A percentile compares a stretch with the other conserved stretches of the same genome.
Conservation (phyloP, 2,329 filamentous ascomycete genomes). For the Sarocladiaceae sp. region DNA sequence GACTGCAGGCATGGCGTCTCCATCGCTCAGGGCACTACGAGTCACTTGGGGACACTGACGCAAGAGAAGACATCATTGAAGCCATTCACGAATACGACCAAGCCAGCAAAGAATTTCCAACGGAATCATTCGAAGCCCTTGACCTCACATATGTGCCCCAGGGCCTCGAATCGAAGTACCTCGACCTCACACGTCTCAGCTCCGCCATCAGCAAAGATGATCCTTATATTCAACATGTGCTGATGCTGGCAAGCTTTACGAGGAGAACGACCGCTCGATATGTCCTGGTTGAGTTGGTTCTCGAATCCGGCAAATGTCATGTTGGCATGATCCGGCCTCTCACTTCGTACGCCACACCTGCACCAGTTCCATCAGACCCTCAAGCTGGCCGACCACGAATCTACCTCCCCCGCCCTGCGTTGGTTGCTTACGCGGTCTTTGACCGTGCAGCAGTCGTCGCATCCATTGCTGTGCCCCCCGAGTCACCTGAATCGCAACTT, state of each 20-base stretch:
- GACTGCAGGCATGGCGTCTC: conserved; percentile 81
- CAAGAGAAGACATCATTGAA: conserved; percentile 58
- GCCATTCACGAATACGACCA: conserved; percentile 56
- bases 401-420: conserved; percentile 71
- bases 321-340: conserved; percentile 67
- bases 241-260: conserved; percentile 57
- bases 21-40: conserved; percentile 83
- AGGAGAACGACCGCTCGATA: conserved; percentile 57
- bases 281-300: conserved; percentile 66
- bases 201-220: conserved; percentile 46
- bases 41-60: conserved; percentile 67
- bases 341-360: conserved; percentile 56
- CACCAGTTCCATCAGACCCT: conserved; percentile 31
- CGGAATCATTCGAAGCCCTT: conserved; percentile 65
- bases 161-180: conserved; percentile 45
- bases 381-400: conserved; percentile 55
- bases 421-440: conserved; percentile 80
- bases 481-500: conserved; percentile 73
- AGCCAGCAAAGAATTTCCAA: conserved; percentile 41
- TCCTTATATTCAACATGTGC: conserved; percentile 51
- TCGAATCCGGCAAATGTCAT: conserved; percentile 49
- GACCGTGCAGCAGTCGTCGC: conserved; percentile 72
- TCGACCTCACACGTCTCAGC: conserved; percentile 46
- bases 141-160: conserved; percentile 72
- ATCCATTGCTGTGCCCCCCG: conserved; percentile 63